Evolutionary conservation across 1,284 basidiomycete species (phyloP), one percentile per base, ranked within the genome.

Genomic region (Melampsora americana): DNA sequence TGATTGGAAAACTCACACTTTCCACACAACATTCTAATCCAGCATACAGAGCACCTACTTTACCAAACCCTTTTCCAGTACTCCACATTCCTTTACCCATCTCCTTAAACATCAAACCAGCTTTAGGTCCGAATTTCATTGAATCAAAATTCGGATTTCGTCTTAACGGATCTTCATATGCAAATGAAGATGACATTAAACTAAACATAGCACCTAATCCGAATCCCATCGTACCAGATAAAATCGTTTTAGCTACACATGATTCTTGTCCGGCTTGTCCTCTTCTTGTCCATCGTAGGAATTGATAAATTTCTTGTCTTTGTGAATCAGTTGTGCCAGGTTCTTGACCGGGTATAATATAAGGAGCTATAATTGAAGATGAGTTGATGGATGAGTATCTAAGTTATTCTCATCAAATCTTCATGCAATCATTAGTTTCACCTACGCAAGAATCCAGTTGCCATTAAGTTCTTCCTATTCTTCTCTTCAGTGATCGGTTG

Each of bases 1-100:
- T 12, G 30, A 9, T 39, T 7, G 26, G 0, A 12, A 18, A n/a
- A 89, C 94, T 84, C 83, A 93, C 95, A 78, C 91, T 92, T 85
- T 99, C 95, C 77, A 98, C 91, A 78, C 93, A 90, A 82, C 95
- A 99, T 84, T 99, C 96, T 18, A 93, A 89, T 39, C 95, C 94
- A 20, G 92, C 90, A 83, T 93, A 99, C 66, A 99, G 81, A 5
- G 92, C 92, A 20, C 95, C 95, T 65, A 99, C 92, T 85, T 95
- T 96, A 0, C 90, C 95, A 81, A 98, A 98, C 0, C 93, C 92
- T 82, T 90, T 93, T 16, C 72, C 72, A 50, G 72, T 74, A 16
- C 62, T 59, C 88, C 89, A 95, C 93, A 98, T 96, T 62, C 90
- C 90, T 79, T 87, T 89, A 0, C 95, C 95, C 89, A 97, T 98